Evolutionary conservation across 2,329 filamentous ascomycete genomes (phyloP), one percentile per base, ranked within the genome.

Genomic region (Elsinoe batatas): DNA sequence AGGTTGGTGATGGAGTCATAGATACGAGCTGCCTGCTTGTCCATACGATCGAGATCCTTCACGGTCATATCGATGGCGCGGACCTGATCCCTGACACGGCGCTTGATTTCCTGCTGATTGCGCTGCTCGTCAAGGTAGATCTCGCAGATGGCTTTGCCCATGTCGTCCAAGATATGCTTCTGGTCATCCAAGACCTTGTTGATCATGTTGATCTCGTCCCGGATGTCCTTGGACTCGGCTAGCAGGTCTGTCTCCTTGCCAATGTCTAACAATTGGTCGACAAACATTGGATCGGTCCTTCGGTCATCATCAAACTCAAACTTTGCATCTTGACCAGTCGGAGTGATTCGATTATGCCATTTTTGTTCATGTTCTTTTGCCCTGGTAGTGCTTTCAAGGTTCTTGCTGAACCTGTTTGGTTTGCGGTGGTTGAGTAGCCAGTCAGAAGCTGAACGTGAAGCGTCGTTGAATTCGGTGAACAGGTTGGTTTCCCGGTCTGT

Each of bases 191-290:
- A 67, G 0, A 81, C 73, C 54, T 76, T 76, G 3, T 65, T 66
- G 30, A 86, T 77, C 69, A 85, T 85, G 62, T 80, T 80, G 17
- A 85, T 74, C 66, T 86, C 82, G 61, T 86, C 82, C 17, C 80
- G 76, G 54, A 85, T 84, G 62, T 86, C 82, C 63, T 85, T 85
- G 46, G 79, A 80, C 61, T 85, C 82, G 0, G 79, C 75, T 0
- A 85, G 71, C 0, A 85, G 71, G 50, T 79, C 74, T 0, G 81
- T 84, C 63, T 85, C 81, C 3, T 74, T 71, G 37, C 78, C 76
- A 51, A 84, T 84, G 54, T 83, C 79, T 1, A 82, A 72, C 3
- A 82, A 67, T 3, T 74, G 73, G 61, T 82, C 78, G n/a, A 78
- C 73, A 56, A 80, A 77, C 42, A 55, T 42, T 12, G 53, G 53